phyloP scores from a whole-genome alignment of 805 yeast species.

The Jamesozyma spencerorum region DNA sequence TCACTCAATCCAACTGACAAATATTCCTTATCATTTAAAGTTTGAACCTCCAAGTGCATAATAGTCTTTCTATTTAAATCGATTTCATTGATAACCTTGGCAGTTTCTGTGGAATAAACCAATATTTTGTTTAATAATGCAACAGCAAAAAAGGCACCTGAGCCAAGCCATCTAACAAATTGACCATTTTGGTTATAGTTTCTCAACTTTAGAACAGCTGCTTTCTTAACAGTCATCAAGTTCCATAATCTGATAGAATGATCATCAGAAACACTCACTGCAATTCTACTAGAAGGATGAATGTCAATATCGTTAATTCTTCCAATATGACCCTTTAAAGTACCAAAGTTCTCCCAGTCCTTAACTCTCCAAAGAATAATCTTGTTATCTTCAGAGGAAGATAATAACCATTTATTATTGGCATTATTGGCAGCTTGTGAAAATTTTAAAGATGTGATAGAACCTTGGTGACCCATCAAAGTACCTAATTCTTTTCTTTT shows the following conservation, averaged over 20 bases:
- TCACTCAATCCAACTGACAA: conserved; percentile 59
- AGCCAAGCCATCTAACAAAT: conserved; percentile 55
- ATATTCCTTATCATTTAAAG: conserved; percentile 37
- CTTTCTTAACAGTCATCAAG: conserved; percentile 91
- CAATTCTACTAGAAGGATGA: conserved; percentile 85
- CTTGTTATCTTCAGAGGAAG: conserved; percentile 86
- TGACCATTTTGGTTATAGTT: conserved; percentile 61
- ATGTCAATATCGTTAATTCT: conserved; percentile 76
- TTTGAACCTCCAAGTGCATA: conserved; percentile 52
- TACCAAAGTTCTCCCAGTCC: conserved; percentile 92
- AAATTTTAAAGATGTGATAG: conserved; percentile 69
- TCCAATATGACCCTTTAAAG: conserved; percentile 82
- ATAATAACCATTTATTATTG: conserved; percentile 65
- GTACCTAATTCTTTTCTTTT: conserved; percentile 92
- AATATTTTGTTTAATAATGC: conserved; percentile 60
- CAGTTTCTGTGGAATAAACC: conserved; percentile 54
- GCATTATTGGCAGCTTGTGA: conserved; percentile 37
- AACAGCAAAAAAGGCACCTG: conserved; percentile 67
- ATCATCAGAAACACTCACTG: conserved; percentile 82
- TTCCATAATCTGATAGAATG: conserved; percentile 86
- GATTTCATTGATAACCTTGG: conserved; percentile 47
- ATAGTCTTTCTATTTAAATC: conserved; percentile 43
- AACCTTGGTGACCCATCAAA: conserved; percentile 78
- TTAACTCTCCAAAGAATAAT: conserved; percentile 89
- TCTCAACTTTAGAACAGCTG: conserved; percentile 68